A percentile compares a stretch with the other conserved stretches of the same genome.
phyloP scores from a whole-genome alignment of 805 yeast species.

The Zygosaccharomyces bisporus region DNA sequence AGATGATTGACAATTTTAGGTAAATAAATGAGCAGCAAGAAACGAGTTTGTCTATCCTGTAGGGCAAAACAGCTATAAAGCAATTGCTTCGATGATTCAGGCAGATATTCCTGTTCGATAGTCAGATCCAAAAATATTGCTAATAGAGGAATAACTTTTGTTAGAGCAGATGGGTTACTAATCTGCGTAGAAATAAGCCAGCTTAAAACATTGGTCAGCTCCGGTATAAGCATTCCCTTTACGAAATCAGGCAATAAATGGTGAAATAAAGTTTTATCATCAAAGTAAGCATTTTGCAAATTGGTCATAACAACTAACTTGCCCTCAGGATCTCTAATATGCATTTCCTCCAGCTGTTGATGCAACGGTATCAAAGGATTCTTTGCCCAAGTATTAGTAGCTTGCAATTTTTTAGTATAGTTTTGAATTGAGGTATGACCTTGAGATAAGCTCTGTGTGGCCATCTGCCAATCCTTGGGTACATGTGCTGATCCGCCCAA shows the following conservation, averaged over 20 bases:
- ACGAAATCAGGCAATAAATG: slow-evolving; percentile 49
- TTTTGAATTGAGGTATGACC: slow-evolving; percentile 32
- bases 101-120: slow-evolving; percentile 40
- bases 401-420: slow-evolving; percentile 35
- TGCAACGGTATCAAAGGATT: slow-evolving; percentile 52
- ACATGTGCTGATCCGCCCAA: slow-evolving; percentile 32
- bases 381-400: slow-evolving; percentile 34
- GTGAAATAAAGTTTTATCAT: slow-evolving; percentile 36
- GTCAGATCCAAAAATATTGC: slow-evolving; percentile 31
- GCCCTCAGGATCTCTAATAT: slow-evolving; percentile 50
- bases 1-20: slow-evolving; percentile 51
- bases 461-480: slow-evolving; percentile 39
- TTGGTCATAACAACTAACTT: slow-evolving; percentile 41
- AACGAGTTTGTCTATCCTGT: slow-evolving; percentile 73
- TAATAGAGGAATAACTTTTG: slow-evolving; percentile 34
- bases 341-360: slow-evolving; percentile 52
- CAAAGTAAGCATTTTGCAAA: slow-evolving; percentile 35
- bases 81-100: slow-evolving; percentile 45
- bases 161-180: slow-evolving; percentile 29
- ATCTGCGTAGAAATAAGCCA: slow-evolving; percentile 24
- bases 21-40: slow-evolving; percentile 62
- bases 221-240: slow-evolving; percentile 66
- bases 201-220: slow-evolving; percentile 38
- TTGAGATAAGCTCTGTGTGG: slow-evolving; percentile 12
- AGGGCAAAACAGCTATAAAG: slow-evolving; percentile 59